Conservation (phyloP, 352 stramenopile species). For the Thalassiosira hispida region DNA sequence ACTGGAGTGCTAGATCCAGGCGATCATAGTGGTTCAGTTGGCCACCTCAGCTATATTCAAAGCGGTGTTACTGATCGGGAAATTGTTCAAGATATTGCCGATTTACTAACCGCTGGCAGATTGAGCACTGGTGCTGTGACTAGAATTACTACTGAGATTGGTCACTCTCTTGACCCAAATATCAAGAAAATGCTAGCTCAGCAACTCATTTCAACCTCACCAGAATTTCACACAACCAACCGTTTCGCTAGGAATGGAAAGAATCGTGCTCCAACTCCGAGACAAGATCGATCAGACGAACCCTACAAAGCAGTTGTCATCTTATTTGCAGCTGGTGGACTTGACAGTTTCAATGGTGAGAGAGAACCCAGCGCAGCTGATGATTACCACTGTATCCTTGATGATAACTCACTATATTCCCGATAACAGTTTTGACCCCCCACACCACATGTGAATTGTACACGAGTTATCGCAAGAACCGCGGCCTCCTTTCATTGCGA, state of each 20-base stretch:
- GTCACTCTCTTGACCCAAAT: constrained; percentile 19
- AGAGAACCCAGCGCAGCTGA: too few species aligned
- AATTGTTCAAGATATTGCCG: constrained; percentile 70
- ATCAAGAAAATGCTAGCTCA: constrained; percentile 54
- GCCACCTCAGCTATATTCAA: constrained; percentile 28
- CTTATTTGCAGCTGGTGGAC: constrained; percentile 33
- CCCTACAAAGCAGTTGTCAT: constrained; percentile 56
- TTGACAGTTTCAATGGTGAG: constrained; percentile 54
- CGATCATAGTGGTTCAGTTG: constrained; percentile 34
- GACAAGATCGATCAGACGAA: not conserved
- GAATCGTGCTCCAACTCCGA: constrained; percentile 1
- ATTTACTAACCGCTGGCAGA: constrained; percentile 75
- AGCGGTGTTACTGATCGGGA: constrained; percentile 11
- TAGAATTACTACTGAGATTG: constrained; percentile 23
- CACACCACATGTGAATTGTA: constrained; percentile 28
- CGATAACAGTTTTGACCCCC: constrained; percentile 77
- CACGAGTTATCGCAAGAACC: not conserved
- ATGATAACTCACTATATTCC: too few species aligned
- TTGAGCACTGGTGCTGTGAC: constrained; percentile 51
- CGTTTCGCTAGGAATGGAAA: constrained; percentile 27
- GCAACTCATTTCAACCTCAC: constrained; percentile 65
- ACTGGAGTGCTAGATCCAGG: not conserved
- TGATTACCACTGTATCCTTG: too few species aligned
- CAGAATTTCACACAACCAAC: constrained; percentile 73
- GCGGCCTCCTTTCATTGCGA: constrained; percentile 2